phyloP scores from a whole-genome alignment of 768 basidiomycete species.

The Leucosporidium scottii region DNA sequence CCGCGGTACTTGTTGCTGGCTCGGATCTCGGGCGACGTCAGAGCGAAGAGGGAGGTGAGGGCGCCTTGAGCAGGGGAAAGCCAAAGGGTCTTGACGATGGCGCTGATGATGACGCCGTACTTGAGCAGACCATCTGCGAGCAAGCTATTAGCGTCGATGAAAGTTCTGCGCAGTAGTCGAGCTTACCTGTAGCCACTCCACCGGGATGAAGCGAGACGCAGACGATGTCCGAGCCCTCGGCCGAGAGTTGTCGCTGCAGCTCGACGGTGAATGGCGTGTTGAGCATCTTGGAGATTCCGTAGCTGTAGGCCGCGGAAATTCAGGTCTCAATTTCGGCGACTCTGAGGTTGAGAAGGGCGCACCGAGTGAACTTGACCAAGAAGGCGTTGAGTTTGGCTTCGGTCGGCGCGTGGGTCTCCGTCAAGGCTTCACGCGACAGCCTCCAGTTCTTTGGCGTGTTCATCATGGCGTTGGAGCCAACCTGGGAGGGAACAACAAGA shows the following conservation, averaged over 20 bases:
- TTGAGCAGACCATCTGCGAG: not conserved
- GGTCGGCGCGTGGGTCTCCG: too few species aligned
- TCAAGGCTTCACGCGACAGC: too few species aligned
- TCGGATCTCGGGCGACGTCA: not conserved
- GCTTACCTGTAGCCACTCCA: slow-evolving; percentile 43
- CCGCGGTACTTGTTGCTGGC: not conserved
- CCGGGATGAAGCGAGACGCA: slow-evolving; percentile 49
- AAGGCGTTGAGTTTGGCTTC: not conserved
- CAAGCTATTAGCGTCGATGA: not conserved
- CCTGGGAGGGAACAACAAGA: too few species aligned
- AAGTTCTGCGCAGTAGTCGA: too few species aligned
- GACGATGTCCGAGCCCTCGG: slow-evolving; percentile 44
- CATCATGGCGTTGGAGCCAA: too few species aligned
- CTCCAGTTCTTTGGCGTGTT: too few species aligned
- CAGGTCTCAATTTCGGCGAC: too few species aligned
- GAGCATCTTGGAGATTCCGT: slow-evolving; percentile 53
- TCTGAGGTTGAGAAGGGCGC: too few species aligned
- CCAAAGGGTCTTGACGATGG: slow-evolving; percentile 18
- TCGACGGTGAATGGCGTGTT: slow-evolving; percentile 50
- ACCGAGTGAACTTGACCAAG: not conserved
- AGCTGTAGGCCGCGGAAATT: too few species aligned
- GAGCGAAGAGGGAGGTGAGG: slow-evolving; percentile 12
- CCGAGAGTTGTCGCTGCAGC: slow-evolving; percentile 50
- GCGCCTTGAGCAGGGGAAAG: slow-evolving; percentile 36
- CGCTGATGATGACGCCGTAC: not conserved